Base-by-base conservation (phyloP, 176 grass and related monocot genomes). In the Elymus sibiricus region DNA sequence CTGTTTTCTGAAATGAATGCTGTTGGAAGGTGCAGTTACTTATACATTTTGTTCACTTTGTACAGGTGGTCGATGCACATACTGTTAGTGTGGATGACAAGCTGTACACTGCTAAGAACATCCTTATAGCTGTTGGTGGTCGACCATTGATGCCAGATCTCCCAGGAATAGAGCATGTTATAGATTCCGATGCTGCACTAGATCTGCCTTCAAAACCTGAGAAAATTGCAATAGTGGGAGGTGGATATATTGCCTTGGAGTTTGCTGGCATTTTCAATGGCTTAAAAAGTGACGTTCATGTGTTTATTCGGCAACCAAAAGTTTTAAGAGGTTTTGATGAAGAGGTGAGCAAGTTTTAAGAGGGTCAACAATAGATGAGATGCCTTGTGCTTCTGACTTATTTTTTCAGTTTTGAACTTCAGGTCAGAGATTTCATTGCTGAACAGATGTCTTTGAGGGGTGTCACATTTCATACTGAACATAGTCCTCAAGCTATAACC, bases 301-400 rank as follows among this genome's bases (percentile, higher is more conserved):
- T 95, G 76, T 95, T 95, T 85, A 92, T 95, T 70, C 86, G 93
- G 69, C 93, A 95, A 79, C 92, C 88, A 38, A 87, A 95, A 81
- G 88, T 95, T 27, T 86, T 95, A 34, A 87, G 93, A 83, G 93
- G 90, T 26, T 95, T 95, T 89, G 93, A 95, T 92, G 93, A 95
- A 77, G 93, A 95, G 88, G 93, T 92, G 70, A 79, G 90, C 3
- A 80, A 81, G 43, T 63, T 32, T 75, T 43, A 34, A 56, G 28
- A 67, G 25, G 4, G 63, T 53, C 71, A 16, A 40, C 49, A 83
- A n/a, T 16, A 42, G 43, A 82, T 72, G 24, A 84, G 78, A 16
- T 88, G 74, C 10, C 12, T 79, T 78, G 58, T 69, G 42, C 22
- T 79, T 61, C 55, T n/a, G 1, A 78, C 12, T 76, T 65, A 70